Evolutionary conservation across 2,329 filamentous ascomycete genomes (phyloP).

Genomic region (Lachnellula arida): DNA sequence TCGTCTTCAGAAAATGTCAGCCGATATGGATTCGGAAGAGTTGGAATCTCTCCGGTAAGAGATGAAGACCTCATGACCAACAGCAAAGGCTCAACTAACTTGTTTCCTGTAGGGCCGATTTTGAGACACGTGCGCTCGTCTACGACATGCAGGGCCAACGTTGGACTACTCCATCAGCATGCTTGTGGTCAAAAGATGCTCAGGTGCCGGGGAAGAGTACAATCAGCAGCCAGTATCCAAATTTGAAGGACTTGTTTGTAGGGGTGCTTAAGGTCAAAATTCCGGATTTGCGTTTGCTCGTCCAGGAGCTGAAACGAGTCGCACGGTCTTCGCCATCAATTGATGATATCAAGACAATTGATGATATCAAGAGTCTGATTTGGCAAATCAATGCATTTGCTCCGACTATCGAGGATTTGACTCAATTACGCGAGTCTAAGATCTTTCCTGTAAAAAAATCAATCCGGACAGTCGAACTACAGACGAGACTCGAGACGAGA

Average conservation of each 20-base stretch:
- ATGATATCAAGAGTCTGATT: too few species aligned
- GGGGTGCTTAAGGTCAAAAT: constrained; percentile 11
- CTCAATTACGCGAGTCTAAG: background rate
- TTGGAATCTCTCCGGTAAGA: constrained; percentile 1
- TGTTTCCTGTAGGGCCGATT: constrained; percentile 3
- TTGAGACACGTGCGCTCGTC: constrained; percentile 9
- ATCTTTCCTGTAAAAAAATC: constrained; percentile 3
- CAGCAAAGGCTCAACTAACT: constrained; percentile 2
- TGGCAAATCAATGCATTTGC: constrained; percentile 11
- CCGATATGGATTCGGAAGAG: constrained; percentile 1
- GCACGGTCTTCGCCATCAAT: constrained; percentile 6
- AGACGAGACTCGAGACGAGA: background rate
- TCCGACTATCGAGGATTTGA: constrained; percentile 3
- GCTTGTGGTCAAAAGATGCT: constrained; percentile 11
- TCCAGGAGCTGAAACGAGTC: constrained; percentile 13
- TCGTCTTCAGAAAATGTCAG: constrained; percentile 8
- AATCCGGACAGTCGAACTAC: background rate
- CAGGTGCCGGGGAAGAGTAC: constrained; percentile 10
- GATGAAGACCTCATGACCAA: constrained; percentile 5
- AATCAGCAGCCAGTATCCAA: constrained; percentile 9
- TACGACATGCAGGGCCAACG: constrained; percentile 4
- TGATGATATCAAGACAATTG: constrained; percentile 10
- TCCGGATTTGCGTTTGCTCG: constrained; percentile 8
- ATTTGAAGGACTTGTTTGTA: constrained; percentile 13
- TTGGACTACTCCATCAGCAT: constrained; percentile 11